Base-by-base conservation (phyloP, 306 rosid species). In the Lathyrus tuberosus region DNA sequence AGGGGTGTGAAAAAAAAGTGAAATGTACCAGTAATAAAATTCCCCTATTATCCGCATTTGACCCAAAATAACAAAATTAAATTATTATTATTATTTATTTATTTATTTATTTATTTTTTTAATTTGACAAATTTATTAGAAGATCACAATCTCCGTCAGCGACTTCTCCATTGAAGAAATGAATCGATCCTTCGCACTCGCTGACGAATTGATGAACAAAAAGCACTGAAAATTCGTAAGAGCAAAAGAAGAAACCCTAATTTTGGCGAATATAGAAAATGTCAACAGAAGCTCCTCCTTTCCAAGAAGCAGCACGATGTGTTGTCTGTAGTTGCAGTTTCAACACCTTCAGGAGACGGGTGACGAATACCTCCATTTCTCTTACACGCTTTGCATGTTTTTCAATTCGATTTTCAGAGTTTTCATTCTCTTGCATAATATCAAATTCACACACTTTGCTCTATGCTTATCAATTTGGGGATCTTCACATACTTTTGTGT, bases 281-380 rank as follows among this genome's bases (percentile, higher is more conserved):
- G 89, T 82, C 82, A 41, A 24, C 83, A 48, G 44, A 65, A 85
- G 97, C 99, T 76, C 67, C 86, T 76, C 65, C 86, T 53, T 95
- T 91, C 69, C 95, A 91, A 78, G 99, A 87, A 86, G 79, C 96
- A 69, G 89, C 87, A 10, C 89, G 96, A 76, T 95, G 99, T 49
- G 97, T 89, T 47, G 95, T 91, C 79, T 95, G 97, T 89, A 89
- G 77, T 86, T 89, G 99, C 90, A 82, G 93, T 78, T 95, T 95
- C 88, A 95, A 80, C 80, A 79, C 99, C 71, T 95, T 95, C 89
- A 64, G 93, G 70, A 93, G 97, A 82, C 84, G 99, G 93, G 99
- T 89, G 76, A 13, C 10, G 42, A 37, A 61, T 2, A 4, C 5
- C 10, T 48, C 4, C 54, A 16, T 6, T 16, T 47, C 52, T 44